phyloP scores from a whole-genome alignment of 768 basidiomycete genomes.

The Calocybe indica region DNA sequence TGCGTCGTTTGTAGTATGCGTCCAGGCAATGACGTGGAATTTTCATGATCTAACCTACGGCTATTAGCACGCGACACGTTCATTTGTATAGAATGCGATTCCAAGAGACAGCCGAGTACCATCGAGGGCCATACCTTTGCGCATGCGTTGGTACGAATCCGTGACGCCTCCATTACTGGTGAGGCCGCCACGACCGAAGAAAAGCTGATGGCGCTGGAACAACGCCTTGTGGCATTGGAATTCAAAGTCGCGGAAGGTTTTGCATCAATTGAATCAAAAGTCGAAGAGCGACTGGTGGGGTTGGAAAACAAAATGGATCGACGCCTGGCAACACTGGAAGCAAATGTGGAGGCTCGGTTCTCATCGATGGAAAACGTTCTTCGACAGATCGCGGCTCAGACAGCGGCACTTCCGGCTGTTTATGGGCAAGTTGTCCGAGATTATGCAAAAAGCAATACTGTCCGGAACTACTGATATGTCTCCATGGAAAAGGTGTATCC shows the following conservation, averaged over 20 bases:
- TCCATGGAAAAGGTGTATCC: neutral
- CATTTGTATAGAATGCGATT: constrained; percentile 26
- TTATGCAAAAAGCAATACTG: constrained; percentile 5
- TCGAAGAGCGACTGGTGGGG: constrained; percentile 18
- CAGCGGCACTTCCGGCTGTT: constrained; percentile 19
- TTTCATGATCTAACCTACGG: neutral
- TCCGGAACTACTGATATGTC: neutral
- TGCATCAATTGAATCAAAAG: constrained; percentile 14
- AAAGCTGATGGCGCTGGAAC: constrained; percentile 20
- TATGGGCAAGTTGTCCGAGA: constrained; percentile 20
- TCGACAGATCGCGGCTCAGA: constrained; percentile 18
- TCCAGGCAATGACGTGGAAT: neutral
- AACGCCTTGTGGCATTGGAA: constrained; percentile 21
- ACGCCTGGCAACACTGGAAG: constrained; percentile 19
- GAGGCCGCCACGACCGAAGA: constrained; percentile 19
- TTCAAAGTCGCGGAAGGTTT: constrained; percentile 21
- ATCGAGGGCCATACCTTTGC: constrained; percentile 7
- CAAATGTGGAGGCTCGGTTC: constrained; percentile 12
- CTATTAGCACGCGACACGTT: constrained; percentile 23
- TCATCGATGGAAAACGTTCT: constrained; percentile 13
- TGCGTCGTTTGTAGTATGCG: constrained; percentile 13
- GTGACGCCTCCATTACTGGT: constrained; percentile 13
- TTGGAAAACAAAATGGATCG: constrained; percentile 9
- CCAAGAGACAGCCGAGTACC: constrained; percentile 7
- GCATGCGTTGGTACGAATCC: constrained; percentile 24